Evolutionary conservation across 441 rosid species (phyloP), one percentile per base, ranked within the genome.

Genomic region (Eruca vesicaria): DNA sequence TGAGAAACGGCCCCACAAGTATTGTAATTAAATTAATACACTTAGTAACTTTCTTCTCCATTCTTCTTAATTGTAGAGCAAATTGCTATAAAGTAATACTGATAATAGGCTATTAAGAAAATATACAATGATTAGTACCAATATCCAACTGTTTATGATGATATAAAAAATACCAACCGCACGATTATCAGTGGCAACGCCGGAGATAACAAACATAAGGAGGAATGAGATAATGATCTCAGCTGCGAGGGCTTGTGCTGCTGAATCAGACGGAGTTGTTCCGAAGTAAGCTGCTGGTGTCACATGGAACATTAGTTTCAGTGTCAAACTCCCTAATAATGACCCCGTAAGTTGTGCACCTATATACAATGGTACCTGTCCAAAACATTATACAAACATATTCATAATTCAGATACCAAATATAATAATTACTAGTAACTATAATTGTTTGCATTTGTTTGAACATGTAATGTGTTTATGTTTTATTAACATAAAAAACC

Each of bases 171-270:
- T 7, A 66, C 86, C 7, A 12, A 93, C 98, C 72, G 91, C 86
- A 69, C 91, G 83, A 18, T 58, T 38, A 78, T 91, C 97, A 0
- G 91, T 85, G 50, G 85, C 18, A 32, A 67, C 84, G 0, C 88
- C 90, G 0, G 85, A 92, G 58, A 90, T 83, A 45, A 88, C 93
- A 18, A 92, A 92, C 93, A 90, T 86, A 59, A 92, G 82, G 50
- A 90, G 85, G 71, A 88, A 92, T 19, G 93, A 75, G 73, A 78
- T 86, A 77, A 92, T 79, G 73, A 89, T 84, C 77, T 93, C 98
- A 0, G 85, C 66, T 0, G 59, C 67, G 1, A 93, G 75, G 1
- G 98, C 89, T 45, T 86, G 95, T 5, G 16, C 80, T 2, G 78
- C 63, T 3, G 98, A 90, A 59, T 89, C 92, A 45, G 79, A 72